These are phyloP conservation scores for Ambrosia trifida DNA, from an alignment of 129 eudicot genomes.

Conservation along the genomic window DNA sequence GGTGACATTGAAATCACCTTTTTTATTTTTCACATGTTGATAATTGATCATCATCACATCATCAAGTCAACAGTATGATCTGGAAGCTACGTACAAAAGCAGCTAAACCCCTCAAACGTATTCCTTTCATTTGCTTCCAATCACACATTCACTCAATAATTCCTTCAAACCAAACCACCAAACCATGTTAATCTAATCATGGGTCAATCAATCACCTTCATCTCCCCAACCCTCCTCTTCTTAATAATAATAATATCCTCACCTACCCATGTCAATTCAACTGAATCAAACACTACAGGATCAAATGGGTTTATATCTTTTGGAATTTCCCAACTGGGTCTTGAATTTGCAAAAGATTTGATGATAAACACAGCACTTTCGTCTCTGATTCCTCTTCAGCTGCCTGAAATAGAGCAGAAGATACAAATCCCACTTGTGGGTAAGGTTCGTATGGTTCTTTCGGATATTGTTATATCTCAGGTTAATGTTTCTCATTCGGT, in stretches of 20 bases:
- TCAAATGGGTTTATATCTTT: conserved; percentile 52
- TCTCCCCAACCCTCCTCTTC: conserved; percentile 19
- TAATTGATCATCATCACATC: background rate
- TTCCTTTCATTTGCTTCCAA: conserved; percentile 1
- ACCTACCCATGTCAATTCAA: conserved; percentile 37
- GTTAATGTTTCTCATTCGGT: conserved; percentile 56
- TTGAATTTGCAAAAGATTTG: conserved; percentile 64
- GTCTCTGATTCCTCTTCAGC: conserved; percentile 55
- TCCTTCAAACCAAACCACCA: conserved; percentile 16
- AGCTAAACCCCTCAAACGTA: conserved; percentile 22
- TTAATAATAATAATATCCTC: conserved; percentile 10
- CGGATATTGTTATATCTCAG: conserved; percentile 51
- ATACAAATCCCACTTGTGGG: conserved; percentile 71
- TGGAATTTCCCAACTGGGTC: conserved; percentile 65
- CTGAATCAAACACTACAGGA: conserved; percentile 2
- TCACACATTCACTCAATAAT: background rate
- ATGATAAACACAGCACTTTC: conserved; percentile 53
- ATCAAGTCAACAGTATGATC: conserved; percentile 6
- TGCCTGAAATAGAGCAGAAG: conserved; percentile 57
- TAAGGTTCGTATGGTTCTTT: conserved; percentile 54
- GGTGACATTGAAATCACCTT: too few relatives aligned
- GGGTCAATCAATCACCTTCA: conserved; percentile 20
- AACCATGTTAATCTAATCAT: conserved; percentile 31
- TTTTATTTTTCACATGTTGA: conserved; percentile 16
- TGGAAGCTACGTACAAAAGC: conserved; percentile 20